phyloP scores from a whole-genome alignment of 2,329 filamentous ascomycete species.

The Didymella glomerata region DNA sequence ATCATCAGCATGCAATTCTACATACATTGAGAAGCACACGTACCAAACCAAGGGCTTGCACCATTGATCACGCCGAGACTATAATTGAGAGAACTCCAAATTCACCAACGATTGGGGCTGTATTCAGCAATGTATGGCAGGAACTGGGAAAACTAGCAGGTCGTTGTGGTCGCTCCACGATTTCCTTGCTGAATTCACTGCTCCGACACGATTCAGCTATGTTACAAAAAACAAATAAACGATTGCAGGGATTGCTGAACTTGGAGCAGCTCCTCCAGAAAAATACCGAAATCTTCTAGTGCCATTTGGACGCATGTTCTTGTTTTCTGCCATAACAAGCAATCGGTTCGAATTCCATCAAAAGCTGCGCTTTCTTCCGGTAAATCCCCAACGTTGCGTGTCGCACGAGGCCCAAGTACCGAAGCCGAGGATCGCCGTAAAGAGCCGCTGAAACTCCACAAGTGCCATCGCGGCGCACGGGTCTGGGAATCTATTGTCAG shows the following conservation, averaged over 20 bases:
- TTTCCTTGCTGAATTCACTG: background rate
- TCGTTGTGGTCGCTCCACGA: background rate
- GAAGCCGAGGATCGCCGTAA: conserved; percentile 17
- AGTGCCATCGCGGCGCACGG: conserved; percentile 4
- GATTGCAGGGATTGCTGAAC: too few relatives aligned
- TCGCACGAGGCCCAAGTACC: conserved; percentile 3
- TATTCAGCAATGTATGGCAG: background rate
- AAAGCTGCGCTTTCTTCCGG: conserved; percentile 22
- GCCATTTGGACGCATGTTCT: too few relatives aligned
- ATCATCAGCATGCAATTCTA: background rate
- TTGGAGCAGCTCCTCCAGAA: background rate
- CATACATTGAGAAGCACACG: background rate
- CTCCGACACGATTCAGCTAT: background rate
- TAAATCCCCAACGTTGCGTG: conserved; percentile 9
- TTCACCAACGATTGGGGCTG: background rate
- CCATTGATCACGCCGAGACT: background rate
- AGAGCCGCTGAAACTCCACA: conserved; percentile 14
- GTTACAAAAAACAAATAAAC: too few relatives aligned
- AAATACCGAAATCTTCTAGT: background rate
- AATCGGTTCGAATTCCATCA: background rate
- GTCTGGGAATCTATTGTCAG: background rate
- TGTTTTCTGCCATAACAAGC: conserved; percentile 1
- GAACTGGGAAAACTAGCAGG: background rate
- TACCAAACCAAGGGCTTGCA: background rate
- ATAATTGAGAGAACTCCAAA: background rate